Conservation (phyloP, 805 yeast genomes). For the Nakazawaea sp. region DNA sequence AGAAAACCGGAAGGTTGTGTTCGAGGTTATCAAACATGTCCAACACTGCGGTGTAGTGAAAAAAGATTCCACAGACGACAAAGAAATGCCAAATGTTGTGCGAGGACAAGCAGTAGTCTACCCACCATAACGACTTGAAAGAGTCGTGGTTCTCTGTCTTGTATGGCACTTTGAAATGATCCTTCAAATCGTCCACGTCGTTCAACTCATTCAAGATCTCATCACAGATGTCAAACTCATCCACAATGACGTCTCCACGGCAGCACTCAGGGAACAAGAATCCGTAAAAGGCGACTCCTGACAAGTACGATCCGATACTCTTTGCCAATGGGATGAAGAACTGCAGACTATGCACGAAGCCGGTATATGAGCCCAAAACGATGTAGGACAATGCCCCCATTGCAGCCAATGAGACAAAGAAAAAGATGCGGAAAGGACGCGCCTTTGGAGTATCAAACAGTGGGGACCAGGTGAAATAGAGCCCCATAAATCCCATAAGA, state of each 20-base stretch:
- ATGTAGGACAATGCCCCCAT: constrained; percentile 66
- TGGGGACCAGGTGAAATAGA: constrained; percentile 86
- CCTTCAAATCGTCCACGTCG: constrained; percentile 18
- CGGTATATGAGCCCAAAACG: constrained; percentile 47
- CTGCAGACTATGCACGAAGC: constrained; percentile 41
- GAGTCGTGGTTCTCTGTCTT: constrained; percentile 23
- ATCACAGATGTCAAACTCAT: constrained; percentile 29
- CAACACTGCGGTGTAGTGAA: constrained; percentile 77
- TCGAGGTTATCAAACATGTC: constrained; percentile 47
- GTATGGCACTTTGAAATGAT: constrained; percentile 36
- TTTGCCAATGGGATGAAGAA: constrained; percentile 66
- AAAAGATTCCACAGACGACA: constrained; percentile 83
- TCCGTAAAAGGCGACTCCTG: constrained; percentile 86
- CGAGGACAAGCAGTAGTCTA: constrained; percentile 65
- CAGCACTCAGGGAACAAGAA: constrained; percentile 85
- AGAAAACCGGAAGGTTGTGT: constrained; percentile 1
- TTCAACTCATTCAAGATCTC: constrained; percentile 24
- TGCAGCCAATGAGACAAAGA: constrained; percentile 71
- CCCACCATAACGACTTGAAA: constrained; percentile 73
- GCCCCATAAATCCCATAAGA: constrained; percentile 64
- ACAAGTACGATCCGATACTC: constrained; percentile 66
- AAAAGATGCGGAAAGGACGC: constrained; percentile 69
- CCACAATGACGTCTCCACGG: constrained; percentile 61
- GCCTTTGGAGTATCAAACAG: constrained; percentile 83
- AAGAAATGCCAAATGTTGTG: constrained; percentile 94